phyloP scores from a whole-genome alignment of 176 grass and related monocot species.

The Ananas comosus region DNA sequence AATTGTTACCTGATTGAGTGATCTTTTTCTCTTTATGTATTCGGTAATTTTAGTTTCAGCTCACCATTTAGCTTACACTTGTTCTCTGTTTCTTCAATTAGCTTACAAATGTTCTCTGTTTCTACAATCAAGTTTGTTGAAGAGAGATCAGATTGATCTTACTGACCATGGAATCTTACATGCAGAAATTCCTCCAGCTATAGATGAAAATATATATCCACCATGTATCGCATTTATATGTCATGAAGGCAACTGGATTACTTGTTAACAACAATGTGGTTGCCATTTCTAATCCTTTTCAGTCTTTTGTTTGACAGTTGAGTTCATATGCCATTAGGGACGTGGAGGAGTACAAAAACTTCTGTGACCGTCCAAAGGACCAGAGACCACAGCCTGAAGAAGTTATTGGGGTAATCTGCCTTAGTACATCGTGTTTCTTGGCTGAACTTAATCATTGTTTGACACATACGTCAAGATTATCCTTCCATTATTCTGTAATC shows the following conservation, averaged over 20 bases:
- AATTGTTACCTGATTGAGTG: not conserved
- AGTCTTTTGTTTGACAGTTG: slow-evolving; percentile 41
- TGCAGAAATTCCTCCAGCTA: not conserved
- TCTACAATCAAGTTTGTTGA: not conserved
- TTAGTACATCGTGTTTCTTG: not conserved
- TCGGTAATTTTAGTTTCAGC: not conserved
- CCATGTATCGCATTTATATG: not conserved
- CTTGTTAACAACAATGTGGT: not conserved
- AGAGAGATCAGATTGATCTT: not conserved
- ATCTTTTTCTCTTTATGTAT: not conserved
- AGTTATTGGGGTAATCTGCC: slow-evolving; percentile 71
- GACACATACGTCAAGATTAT: too few relatives aligned
- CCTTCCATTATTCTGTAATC: too few relatives aligned
- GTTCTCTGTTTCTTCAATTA: too few relatives aligned
- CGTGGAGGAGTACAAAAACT: slow-evolving; percentile 95
- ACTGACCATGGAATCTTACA: not conserved
- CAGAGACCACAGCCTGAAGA: slow-evolving; percentile 88
- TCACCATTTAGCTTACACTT: not conserved
- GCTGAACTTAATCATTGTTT: not conserved
- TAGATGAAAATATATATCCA: not conserved
- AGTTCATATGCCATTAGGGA: slow-evolving; percentile 96
- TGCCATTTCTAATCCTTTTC: not conserved
- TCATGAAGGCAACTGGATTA: not conserved
- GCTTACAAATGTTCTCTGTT: too few relatives aligned
- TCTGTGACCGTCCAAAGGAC: slow-evolving; percentile 67